Evolutionary conservation across 306 rosid genomes (phyloP).

Genomic region (Aeschynomene evenia): DNA sequence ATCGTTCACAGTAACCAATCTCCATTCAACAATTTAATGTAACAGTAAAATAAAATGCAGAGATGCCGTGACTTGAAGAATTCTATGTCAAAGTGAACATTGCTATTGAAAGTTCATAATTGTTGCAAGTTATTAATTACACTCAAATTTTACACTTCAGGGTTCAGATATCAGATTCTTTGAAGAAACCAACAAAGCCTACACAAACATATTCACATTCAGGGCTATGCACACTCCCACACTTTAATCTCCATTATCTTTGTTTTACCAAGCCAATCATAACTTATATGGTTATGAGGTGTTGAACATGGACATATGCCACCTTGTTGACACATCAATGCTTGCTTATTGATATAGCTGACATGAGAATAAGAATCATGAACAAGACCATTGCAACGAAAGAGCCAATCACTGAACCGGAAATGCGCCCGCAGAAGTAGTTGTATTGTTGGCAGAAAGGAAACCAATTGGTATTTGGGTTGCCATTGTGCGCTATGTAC

Average conservation of each 20-base stretch:
- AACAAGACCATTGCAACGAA: constrained; percentile 39
- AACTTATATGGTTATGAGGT: neutral
- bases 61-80: too few species aligned
- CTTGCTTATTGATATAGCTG: constrained; percentile 45
- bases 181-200: neutral
- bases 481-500: constrained; percentile 53
- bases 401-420: constrained; percentile 60
- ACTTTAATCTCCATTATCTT: neutral
- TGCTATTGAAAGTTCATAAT: neutral
- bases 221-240: neutral
- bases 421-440: constrained; percentile 45
- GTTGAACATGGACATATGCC: neutral
- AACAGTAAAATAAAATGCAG: neutral
- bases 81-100: neutral
- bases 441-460: constrained; percentile 53
- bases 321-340: constrained; percentile 8
- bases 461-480: constrained; percentile 48
- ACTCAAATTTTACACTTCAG: neutral
- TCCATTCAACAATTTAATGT: neutral
- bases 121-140: neutral
- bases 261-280: neutral
- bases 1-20: neutral
- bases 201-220: constrained; percentile 14
- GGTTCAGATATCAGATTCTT: neutral
- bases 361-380: constrained; percentile 40